Evolutionary conservation across 495 filamentous ascomycete species (phyloP), one percentile per base, ranked within the genome.

Genomic region (Durotheca rogersii): DNA sequence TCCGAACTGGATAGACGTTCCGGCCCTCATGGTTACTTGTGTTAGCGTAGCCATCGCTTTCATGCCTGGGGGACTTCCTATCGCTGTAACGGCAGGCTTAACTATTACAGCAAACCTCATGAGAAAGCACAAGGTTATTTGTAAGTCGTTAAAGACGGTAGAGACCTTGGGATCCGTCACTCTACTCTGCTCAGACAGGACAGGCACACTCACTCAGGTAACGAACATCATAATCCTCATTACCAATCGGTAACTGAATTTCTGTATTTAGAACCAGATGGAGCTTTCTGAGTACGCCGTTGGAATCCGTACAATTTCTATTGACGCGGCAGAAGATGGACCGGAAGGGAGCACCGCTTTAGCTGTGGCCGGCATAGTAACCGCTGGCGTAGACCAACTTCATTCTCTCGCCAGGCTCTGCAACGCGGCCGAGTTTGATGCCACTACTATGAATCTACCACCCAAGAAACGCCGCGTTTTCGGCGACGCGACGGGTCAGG

Each of bases 401-500:
- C 69, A 71, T 30, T 53, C 67, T 0, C 60, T 85, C 1, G 70
- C 74, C 0, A 77, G 75, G 3, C 74, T 89, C 1, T 90, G 86
- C 69, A 89, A 89, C 42, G 78, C 82, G 30, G 85, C 79, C 10
- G 75, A 81, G 27, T 89, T 88, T 43, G 85, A 88, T 46, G 74
- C 82, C 1, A 61, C 78, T 0, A 82, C 81, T 0, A 64, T 72
- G 36, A 58, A 74, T 33, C 48, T 79, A 3, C 80, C 81, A 0
- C 50, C 84, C 0, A 53, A 73, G 12, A 64, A 81, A 7, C 76
- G 85, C 6, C 76, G 74, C 20, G 77, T 88, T 34, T 79, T 81
- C 50, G 87, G 86, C 18, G 84, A 89, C 58, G 83, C 86, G 3
- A 89, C 87, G 0, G 86, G 89, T 64, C 77, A 81, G 40, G 84